These are phyloP conservation scores for Kalaharituber pfeilii DNA, from an alignment of 2,329 filamentous ascomycete species.

Conservation along the genomic window DNA sequence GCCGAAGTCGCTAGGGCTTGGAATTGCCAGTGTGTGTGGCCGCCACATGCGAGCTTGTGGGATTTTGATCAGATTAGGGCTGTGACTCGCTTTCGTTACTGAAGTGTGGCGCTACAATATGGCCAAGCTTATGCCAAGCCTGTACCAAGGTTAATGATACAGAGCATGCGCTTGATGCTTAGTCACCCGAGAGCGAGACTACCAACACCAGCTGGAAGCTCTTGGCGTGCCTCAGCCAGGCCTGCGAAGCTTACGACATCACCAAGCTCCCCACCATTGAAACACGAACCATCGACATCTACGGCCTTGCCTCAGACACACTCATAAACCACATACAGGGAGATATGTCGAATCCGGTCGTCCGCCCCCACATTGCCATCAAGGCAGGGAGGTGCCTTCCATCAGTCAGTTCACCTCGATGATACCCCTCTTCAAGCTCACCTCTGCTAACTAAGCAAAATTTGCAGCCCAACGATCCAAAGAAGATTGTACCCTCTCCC, in stretches of 20 bases:
- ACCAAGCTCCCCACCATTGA: too few relatives aligned
- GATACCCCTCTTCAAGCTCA: neutral
- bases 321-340: too few relatives aligned
- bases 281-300: too few relatives aligned
- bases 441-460: conserved; percentile 1
- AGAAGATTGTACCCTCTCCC: neutral
- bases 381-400: conserved; percentile 22
- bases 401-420: conserved; percentile 11
- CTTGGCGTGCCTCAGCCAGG: too few relatives aligned
- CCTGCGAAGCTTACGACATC: too few relatives aligned
- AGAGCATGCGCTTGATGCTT: too few relatives aligned
- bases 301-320: too few relatives aligned
- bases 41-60: neutral
- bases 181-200: too few relatives aligned
- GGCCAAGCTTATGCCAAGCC: too few relatives aligned
- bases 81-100: neutral
- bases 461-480: neutral
- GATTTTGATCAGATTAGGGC: neutral
- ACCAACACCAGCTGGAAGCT: too few relatives aligned
- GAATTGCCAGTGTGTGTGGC: neutral
- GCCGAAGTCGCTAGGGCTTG: neutral
- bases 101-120: neutral
- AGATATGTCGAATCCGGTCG: too few relatives aligned
- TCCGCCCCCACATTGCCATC: conserved; percentile 16
- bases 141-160: too few relatives aligned